Evolutionary conservation across 192 early-diverging fungal genomes (phyloP).

Genomic region (Obelidium mucronatum): DNA sequence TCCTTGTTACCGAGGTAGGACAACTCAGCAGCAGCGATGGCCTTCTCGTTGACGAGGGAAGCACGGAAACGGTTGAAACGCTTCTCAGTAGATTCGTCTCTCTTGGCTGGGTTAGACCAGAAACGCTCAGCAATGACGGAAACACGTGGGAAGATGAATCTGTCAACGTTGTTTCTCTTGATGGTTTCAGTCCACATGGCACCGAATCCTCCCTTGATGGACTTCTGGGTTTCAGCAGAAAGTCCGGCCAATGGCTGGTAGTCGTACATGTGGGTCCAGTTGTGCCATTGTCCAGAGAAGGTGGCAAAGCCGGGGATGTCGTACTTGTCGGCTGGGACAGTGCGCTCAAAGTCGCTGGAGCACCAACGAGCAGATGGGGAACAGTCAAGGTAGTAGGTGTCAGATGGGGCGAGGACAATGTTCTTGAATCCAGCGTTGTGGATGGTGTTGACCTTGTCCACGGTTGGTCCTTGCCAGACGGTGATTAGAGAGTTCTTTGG

Average conservation of each 20-base stretch:
- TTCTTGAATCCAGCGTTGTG: slow-evolving; percentile 7
- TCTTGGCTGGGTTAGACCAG: slow-evolving; percentile 26
- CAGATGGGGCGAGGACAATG: slow-evolving; percentile 1
- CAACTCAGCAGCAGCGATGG: slow-evolving; percentile 15
- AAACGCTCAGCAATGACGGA: slow-evolving; percentile 39
- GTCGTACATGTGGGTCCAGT: slow-evolving; percentile 40
- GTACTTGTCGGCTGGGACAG: not conserved
- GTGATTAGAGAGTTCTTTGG: slow-evolving; percentile 23
- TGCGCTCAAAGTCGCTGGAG: not conserved
- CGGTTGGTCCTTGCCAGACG: slow-evolving; percentile 6
- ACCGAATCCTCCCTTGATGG: slow-evolving; percentile 36
- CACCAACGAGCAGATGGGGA: slow-evolving; percentile 19
- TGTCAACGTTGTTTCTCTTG: slow-evolving; percentile 26
- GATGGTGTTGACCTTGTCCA: not conserved
- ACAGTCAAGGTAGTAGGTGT: slow-evolving; percentile 25
- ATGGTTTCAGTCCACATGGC: slow-evolving; percentile 24
- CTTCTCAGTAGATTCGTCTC: not conserved
- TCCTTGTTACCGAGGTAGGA: slow-evolving; percentile 15
- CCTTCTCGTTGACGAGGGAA: slow-evolving; percentile 22
- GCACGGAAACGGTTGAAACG: slow-evolving; percentile 22
- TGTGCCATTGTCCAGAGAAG: slow-evolving; percentile 25
- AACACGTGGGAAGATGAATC: slow-evolving; percentile 19
- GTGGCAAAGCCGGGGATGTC: not conserved
- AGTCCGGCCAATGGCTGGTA: slow-evolving; percentile 38
- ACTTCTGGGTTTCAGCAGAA: too few species aligned